Evolutionary conservation across 257 asterid genomes (phyloP), one percentile per base, ranked within the genome.

Genomic region (Handroanthus guayacan): DNA sequence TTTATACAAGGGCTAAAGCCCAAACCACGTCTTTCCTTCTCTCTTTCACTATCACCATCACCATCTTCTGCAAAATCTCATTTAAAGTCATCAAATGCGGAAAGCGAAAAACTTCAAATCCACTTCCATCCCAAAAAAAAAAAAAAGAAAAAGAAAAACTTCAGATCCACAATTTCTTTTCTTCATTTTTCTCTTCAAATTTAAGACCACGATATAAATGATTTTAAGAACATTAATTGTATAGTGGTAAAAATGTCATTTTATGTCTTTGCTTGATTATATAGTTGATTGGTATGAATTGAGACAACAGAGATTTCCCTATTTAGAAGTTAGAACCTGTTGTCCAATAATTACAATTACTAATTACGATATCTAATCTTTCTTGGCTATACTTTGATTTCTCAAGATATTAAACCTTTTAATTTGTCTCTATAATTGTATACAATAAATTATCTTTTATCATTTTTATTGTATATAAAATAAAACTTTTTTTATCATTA

Each of bases 1-100:
- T 37, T 47, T 18, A 65, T 39, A 20, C 62, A 66, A 39, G 6
- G 11, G 9, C 39, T 62, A 34, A 31, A 12, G 50, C 71, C 76
- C 71, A 79, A 67, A 3, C 74, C 79, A 12, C 61, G 79, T 48
- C 71, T 65, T 75, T n/a, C n/a, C n/a, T n/a, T 36, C 14, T 44
- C 41, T 55, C 75, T 48, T 43, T 78, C 67, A 16, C 71, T 37
- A 12, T 20, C 71, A 36, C n/a, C n/a, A n/a, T n/a, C n/a, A n/a
- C n/a, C 37, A 13, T 47, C 71, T 31, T 52, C 50, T 62, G 31
- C 13, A 81, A 50, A 39, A 51, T 38, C 60, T 54, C n/a, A 58
- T 5, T 37, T 11, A 52, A 45, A 61, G 60, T 73, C 71, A 1
- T 3, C 2, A 67, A 12, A 44, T 55, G 6, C 25, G 38, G 43